Conservation (phyloP, 768 basidiomycete genomes). For the Sporobolomyces phaffii region DNA sequence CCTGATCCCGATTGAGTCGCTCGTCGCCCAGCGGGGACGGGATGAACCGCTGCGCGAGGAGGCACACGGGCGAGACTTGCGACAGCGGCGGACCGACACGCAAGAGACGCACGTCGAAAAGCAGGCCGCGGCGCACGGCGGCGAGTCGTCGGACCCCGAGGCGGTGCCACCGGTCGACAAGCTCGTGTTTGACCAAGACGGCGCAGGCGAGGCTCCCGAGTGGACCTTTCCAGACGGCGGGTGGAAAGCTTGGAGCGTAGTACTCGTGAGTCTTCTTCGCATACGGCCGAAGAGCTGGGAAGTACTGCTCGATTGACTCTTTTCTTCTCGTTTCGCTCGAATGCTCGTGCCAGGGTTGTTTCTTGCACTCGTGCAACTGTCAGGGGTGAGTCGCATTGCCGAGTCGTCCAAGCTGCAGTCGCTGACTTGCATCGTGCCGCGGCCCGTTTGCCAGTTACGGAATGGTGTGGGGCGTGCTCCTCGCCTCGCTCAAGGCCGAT, state of each 20-base stretch:
- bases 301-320: not conserved
- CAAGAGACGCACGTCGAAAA: not conserved
- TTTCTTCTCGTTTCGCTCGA: not conserved
- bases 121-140: not conserved
- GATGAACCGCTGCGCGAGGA: slow-evolving; percentile 13
- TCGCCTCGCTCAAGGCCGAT: not conserved
- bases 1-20: slow-evolving; percentile 8
- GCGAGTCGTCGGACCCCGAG: not conserved
- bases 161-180: not conserved
- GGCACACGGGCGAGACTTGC: not conserved
- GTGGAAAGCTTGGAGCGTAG: slow-evolving; percentile 24
- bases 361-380: slow-evolving; percentile 6
- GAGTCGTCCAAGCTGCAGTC: not conserved
- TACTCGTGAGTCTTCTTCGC: slow-evolving; percentile 22
- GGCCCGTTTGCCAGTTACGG: not conserved
- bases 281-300: no score
- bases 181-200: slow-evolving; percentile 1
- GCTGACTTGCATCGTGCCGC: not conserved
- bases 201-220: slow-evolving; percentile 2
- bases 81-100: not conserved
- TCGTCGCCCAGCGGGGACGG: slow-evolving; percentile 6
- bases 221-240: slow-evolving; percentile 35
- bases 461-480: slow-evolving; percentile 12
- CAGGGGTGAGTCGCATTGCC: slow-evolving; percentile 8
- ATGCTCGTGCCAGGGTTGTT: slow-evolving; percentile 11